Evolutionary conservation across 129 eudicot species (phyloP), one percentile per base, ranked within the genome.

Genomic region (Heracleum sosnowskyi): DNA sequence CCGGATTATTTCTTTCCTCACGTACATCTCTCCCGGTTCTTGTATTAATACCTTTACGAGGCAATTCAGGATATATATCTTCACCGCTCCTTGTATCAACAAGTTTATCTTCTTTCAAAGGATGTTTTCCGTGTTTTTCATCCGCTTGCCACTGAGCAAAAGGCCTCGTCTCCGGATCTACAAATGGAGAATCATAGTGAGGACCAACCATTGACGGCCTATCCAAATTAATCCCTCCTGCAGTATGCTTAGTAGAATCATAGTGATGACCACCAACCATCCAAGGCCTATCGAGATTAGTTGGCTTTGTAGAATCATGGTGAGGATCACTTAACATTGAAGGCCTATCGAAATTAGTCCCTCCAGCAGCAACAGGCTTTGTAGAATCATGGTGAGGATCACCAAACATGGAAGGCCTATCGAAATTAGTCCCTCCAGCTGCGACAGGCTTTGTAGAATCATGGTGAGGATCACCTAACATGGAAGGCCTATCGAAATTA

Each of bases 181-280:
- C 39, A 7, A 72, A 9, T 7, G 57, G 42, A 18, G 83, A 35
- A 49, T 79, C 83, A 20, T 79, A 69, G 20, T 80, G 89, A 79
- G 84, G 87, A 79, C 79, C 89, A 0, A 78, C 85, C 78, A 79
- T 42, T 6, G 85, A 47, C 2, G 87, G 82, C 37, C 46, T 83
- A 51, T 87, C 88, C 79, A 87, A 46, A 69, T 84, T 86, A 49
- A 33, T 73, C 73, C 70, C 82, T 2, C 57, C 57, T 49, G 57
- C n/a, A 18, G n/a, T 69, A 2, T 5, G 41, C 41, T 37, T 37
- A 3, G 41, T 37, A 37, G 41, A 37, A 40, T 40, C 44, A 40
- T 40, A 40, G 11, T 40, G 44, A 40, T 10, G 44, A 40, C 8
- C 11, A 37, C 41, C 41, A 7, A 8, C 44, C 44, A 40, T 40